These are phyloP conservation scores for Paramecium octaurelia DNA, from an alignment of 73 alveolate species.

Conservation along the genomic window DNA sequence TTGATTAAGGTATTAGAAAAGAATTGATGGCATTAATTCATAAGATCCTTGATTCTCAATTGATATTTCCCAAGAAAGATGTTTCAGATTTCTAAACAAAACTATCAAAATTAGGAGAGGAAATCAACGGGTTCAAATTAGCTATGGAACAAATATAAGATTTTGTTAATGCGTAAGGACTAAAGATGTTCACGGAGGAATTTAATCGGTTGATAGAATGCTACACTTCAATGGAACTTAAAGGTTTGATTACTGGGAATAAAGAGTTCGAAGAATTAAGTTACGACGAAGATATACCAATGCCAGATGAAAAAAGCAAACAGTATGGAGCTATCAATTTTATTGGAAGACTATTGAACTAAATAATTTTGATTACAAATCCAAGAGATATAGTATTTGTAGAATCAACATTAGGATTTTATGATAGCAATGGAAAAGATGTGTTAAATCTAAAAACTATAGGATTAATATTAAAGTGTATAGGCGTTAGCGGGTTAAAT, in stretches of 20 bases:
- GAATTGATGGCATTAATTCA: slow-evolving; percentile 87
- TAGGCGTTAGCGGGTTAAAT: slow-evolving; percentile 55
- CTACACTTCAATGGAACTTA: slow-evolving; percentile 49
- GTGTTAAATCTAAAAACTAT: slow-evolving; percentile 45
- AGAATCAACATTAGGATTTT: slow-evolving; percentile 58
- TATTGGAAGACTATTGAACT: slow-evolving; percentile 54
- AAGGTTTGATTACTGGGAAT: slow-evolving; percentile 48
- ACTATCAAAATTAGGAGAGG: slow-evolving; percentile 46
- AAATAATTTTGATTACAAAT: slow-evolving; percentile 40
- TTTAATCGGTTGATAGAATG: slow-evolving; percentile 54
- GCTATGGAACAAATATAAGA: slow-evolving; percentile 64
- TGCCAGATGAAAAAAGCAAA: slow-evolving; percentile 58
- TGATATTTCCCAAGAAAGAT: neutral
- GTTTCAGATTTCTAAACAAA: neutral
- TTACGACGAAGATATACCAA: slow-evolving; percentile 63
- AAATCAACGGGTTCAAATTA: slow-evolving; percentile 54
- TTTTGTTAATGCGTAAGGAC: slow-evolving; percentile 53
- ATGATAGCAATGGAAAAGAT: slow-evolving; percentile 51
- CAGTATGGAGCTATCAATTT: slow-evolving; percentile 55
- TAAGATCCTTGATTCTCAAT: slow-evolving; percentile 65
- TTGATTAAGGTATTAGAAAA: slow-evolving; percentile 94
- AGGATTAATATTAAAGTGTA: slow-evolving; percentile 39
- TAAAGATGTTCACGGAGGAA: slow-evolving; percentile 61
- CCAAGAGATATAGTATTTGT: slow-evolving; percentile 44
- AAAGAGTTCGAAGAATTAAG: slow-evolving; percentile 33